A percentile compares a stretch with the other conserved stretches of the same genome.
phyloP scores from a whole-genome alignment of 768 basidiomycete species.

The Pleurotus tuoliensis region DNA sequence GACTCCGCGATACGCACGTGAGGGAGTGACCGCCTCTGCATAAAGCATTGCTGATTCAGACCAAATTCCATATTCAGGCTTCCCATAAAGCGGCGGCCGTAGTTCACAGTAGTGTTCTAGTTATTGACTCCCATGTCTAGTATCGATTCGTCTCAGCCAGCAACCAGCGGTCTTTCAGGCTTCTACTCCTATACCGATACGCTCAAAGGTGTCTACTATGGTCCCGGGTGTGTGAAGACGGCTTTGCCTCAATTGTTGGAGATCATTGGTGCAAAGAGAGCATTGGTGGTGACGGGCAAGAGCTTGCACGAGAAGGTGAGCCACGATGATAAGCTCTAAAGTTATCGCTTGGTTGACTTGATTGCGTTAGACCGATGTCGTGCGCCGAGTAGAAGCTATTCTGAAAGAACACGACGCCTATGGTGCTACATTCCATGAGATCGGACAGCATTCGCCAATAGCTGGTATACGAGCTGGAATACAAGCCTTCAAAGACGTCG shows the following conservation, averaged over 20 bases:
- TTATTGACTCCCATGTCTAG: slow-evolving; percentile 12
- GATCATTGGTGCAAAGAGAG: slow-evolving; percentile 54
- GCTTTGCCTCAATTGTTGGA: slow-evolving; percentile 62
- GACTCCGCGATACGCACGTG: neutral
- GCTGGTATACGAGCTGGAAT: slow-evolving; percentile 59
- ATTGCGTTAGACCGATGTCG: slow-evolving; percentile 50
- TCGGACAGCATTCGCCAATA: slow-evolving; percentile 70
- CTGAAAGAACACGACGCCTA: slow-evolving; percentile 56
- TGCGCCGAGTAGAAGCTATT: slow-evolving; percentile 50
- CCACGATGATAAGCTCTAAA: neutral
- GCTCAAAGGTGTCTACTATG: slow-evolving; percentile 67
- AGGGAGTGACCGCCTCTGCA: no score
- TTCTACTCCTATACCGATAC: slow-evolving; percentile 67
- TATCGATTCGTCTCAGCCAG: slow-evolving; percentile 9
- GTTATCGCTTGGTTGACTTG: neutral
- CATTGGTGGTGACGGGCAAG: slow-evolving; percentile 68
- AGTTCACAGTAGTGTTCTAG: neutral
- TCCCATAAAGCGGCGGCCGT: no score
- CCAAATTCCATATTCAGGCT: no score
- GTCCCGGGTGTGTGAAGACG: slow-evolving; percentile 59
- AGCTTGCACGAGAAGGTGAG: slow-evolving; percentile 62
- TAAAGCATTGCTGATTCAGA: no score
- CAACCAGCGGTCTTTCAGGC: slow-evolving; percentile 34
- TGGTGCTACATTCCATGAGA: slow-evolving; percentile 67
- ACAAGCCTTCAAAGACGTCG: slow-evolving; percentile 47